Conservation (phyloP, 2,329 filamentous ascomycete genomes). For the Lecanicillium sp. region DNA sequence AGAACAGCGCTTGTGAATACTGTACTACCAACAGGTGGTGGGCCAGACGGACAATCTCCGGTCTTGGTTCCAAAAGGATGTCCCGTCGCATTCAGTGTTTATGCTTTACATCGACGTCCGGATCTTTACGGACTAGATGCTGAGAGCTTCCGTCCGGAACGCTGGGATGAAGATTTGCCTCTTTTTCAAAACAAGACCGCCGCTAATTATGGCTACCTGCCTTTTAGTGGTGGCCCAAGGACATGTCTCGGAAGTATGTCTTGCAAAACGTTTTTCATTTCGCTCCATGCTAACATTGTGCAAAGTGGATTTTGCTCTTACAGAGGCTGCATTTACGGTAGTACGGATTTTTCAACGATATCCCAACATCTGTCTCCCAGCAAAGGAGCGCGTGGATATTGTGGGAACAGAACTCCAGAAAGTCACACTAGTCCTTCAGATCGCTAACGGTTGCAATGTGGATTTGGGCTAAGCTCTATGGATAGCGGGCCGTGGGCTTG, state of each 20-base stretch:
- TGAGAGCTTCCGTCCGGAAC: conserved; percentile 30
- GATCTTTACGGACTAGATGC: conserved; percentile 28
- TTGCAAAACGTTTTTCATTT: too few species aligned
- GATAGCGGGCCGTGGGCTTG: too few species aligned
- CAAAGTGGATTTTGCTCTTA: conserved; percentile 21
- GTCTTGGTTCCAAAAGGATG: not conserved
- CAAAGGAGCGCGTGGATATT: not conserved
- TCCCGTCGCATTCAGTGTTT: conserved; percentile 18
- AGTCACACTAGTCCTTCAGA: not conserved
- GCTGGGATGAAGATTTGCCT: conserved; percentile 31
- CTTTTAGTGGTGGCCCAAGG: conserved; percentile 37
- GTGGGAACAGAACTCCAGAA: not conserved
- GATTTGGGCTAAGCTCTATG: too few species aligned
- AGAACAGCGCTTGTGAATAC: conserved; percentile 4
- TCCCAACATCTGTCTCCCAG: not conserved
- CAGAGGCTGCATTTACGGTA: conserved; percentile 22
- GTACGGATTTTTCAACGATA: conserved; percentile 24
- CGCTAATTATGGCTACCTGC: conserved; percentile 23
- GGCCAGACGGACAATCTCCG: conserved; percentile 5
- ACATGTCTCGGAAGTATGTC: conserved; percentile 35
- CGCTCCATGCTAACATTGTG: not conserved
- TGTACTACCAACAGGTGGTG: conserved; percentile 7
- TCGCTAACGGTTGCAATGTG: conserved; percentile 1
- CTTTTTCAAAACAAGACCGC: too few species aligned
- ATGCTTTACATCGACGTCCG: conserved; percentile 29